A percentile compares a stretch with the other conserved stretches of the same genome.
Conservation (phyloP, 164 flowering plant genomes). For the Magnolia officinalis region DNA sequence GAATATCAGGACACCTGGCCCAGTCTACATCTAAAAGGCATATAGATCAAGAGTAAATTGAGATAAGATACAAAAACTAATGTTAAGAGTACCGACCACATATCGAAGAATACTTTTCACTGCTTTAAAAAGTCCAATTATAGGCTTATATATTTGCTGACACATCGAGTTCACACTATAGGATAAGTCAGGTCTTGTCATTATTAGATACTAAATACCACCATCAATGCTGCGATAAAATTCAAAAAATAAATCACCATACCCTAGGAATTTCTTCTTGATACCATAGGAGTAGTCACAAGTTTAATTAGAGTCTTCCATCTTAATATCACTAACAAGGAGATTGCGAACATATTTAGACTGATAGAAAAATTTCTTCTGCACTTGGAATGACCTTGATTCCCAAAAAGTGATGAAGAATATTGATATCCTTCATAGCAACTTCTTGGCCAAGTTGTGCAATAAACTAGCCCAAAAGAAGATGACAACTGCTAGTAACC, state of each 20-base stretch:
- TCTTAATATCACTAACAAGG: not conserved
- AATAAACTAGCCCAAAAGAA: not conserved
- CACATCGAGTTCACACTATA: not conserved
- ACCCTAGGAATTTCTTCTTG: not conserved
- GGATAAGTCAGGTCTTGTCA: not conserved
- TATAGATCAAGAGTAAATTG: not conserved
- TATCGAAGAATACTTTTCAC: not conserved
- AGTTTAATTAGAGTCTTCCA: not conserved
- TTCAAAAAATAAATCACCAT: not conserved
- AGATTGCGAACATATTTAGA: not conserved
- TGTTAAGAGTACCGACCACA: not conserved
- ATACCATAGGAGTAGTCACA: not conserved
- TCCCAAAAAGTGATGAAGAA: not conserved
- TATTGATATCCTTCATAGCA: not conserved
- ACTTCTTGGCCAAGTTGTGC: not conserved
- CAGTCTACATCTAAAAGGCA: not conserved
- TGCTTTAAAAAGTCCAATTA: not conserved
- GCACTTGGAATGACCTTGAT: not conserved
- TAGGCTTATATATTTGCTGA: not conserved
- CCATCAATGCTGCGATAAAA: not conserved
- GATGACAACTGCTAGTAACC: not conserved
- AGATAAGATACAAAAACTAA: not conserved
- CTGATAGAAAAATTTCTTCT: not conserved
- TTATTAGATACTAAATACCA: not conserved
- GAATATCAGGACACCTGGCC: not conserved